Evolutionary conservation across 305 asterid genomes (phyloP), one percentile per base, ranked within the genome.

Genomic region (Ajuga reptans): DNA sequence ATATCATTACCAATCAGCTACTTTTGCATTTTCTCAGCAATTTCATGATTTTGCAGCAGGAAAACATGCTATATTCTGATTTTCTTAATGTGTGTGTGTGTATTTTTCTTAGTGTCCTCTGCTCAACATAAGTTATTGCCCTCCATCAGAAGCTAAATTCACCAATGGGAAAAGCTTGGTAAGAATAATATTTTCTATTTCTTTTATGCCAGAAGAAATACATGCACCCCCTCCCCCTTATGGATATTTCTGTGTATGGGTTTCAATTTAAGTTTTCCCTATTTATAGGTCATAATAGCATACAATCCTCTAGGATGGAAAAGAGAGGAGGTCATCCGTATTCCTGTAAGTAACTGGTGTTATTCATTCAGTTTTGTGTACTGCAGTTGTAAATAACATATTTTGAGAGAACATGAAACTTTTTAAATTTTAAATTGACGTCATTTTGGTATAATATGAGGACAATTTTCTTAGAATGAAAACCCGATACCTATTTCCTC

Each of bases 281-380:
- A 59, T 15, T 68, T 70, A 33, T 68, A 90, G 97, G 91, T 85
- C 71, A 77, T 90, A 61, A 72, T 90, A 56, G 90, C 81, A 62
- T 90, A 90, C 77, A 90, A 90, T 77, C 71, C 97, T 73, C 84
- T 90, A 18, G 96, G 96, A 50, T 88, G 97, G 96, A 76, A 74
- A 74, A 83, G 96, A 72, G 81, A 77, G 59, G 97, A 90, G 68
- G 76, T 83, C 79, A 71, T 90, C 72, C 84, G 89, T 55, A 78
- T 90, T 68, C 97, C 97, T 46, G 96, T 89, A 78, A 84, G 94
- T 81, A 60, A 79, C 64, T 54, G 75, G 33, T 53, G 59, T 66
- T 66, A 34, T 3, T 64, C n/a, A 45, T 36, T 61, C 47, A 53
- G 53, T 71, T 45, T 8, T 5, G 42, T 64, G 67, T 27, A 33